Conservation (phyloP, 2,329 filamentous ascomycete genomes). For the Fusarium domesticum region DNA sequence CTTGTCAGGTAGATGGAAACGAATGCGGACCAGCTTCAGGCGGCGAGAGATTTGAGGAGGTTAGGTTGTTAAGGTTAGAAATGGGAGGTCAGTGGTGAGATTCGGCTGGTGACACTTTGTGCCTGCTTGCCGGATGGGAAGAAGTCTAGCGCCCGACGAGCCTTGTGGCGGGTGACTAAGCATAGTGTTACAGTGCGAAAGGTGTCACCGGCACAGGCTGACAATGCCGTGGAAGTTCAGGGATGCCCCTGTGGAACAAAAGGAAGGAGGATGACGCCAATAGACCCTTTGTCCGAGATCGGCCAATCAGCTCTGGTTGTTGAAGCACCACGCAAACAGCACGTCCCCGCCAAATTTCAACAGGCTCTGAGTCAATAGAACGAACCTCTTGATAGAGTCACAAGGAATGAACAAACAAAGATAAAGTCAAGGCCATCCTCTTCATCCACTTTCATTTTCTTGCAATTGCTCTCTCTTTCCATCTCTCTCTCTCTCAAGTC, state of each 20-base stretch:
- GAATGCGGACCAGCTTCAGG: conserved; percentile 35
- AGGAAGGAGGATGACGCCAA: not conserved
- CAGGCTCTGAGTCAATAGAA: conserved; percentile 23
- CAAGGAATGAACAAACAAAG: conserved; percentile 13
- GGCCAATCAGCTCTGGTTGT: conserved; percentile 21
- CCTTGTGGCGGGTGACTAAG: conserved; percentile 14
- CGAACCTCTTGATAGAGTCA: too few relatives aligned
- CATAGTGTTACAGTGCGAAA: not conserved
- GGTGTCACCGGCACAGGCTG: not conserved
- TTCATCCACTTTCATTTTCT: conserved; percentile 2
- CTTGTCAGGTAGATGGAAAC: conserved; percentile 21
- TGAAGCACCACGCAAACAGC: not conserved
- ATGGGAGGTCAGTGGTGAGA: conserved; percentile 15
- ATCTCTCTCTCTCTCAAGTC: not conserved
- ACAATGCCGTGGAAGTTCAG: not conserved
- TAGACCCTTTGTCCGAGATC: not conserved
- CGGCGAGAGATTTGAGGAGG: conserved; percentile 32
- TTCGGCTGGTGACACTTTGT: conserved; percentile 14
- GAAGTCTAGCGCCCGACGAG: conserved; percentile 5
- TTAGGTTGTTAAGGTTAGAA: conserved; percentile 28
- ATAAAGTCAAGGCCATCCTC: not conserved
- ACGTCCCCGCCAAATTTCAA: not conserved
- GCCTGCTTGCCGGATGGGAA: conserved; percentile 10
- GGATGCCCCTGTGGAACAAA: not conserved
- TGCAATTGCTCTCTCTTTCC: not conserved